Conservation (phyloP, 768 basidiomycete species). For the Pleurotus citrinopileatus region DNA sequence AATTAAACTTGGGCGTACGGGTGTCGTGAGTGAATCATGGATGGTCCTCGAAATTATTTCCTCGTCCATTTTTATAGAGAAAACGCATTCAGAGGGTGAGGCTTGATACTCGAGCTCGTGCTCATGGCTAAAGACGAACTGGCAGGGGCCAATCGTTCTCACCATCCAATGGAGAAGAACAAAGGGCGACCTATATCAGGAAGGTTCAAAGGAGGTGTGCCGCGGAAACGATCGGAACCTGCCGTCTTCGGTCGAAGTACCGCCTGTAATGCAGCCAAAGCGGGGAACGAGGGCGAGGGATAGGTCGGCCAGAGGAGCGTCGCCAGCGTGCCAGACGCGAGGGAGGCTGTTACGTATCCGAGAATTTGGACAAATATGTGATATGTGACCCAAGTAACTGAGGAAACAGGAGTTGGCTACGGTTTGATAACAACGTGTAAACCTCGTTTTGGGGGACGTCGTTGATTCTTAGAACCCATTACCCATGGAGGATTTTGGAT, state of each 20-base stretch:
- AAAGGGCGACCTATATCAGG: slow-evolving; percentile 50
- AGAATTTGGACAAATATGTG: slow-evolving; percentile 12
- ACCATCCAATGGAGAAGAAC: slow-evolving; percentile 34
- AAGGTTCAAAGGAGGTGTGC: slow-evolving; percentile 43
- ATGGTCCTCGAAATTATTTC: slow-evolving; percentile 8
- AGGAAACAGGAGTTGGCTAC: not conserved
- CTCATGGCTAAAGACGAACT: slow-evolving; percentile 34
- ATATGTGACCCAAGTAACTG: slow-evolving; percentile 2
- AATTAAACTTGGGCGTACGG: slow-evolving; percentile 7
- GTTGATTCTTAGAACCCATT: slow-evolving; percentile 4
- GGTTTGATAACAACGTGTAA: slow-evolving; percentile 11
- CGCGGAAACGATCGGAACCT: slow-evolving; percentile 38
- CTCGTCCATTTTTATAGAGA: slow-evolving; percentile 44
- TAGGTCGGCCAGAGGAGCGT: slow-evolving; percentile 25
- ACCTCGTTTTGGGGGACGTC: slow-evolving; percentile 8
- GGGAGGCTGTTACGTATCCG: slow-evolving; percentile 25
- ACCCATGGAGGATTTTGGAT: not conserved
- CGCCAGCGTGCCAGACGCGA: slow-evolving; percentile 18
- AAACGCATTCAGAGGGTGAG: slow-evolving; percentile 35
- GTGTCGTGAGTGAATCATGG: slow-evolving; percentile 11
- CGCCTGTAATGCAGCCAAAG: slow-evolving; percentile 23
- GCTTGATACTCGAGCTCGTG: slow-evolving; percentile 31
- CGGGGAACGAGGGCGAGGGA: slow-evolving; percentile 26
- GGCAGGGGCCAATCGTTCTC: slow-evolving; percentile 35
- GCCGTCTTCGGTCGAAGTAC: slow-evolving; percentile 33